Conservation (phyloP, 306 rosid genomes). For the Begonia masoniana region DNA sequence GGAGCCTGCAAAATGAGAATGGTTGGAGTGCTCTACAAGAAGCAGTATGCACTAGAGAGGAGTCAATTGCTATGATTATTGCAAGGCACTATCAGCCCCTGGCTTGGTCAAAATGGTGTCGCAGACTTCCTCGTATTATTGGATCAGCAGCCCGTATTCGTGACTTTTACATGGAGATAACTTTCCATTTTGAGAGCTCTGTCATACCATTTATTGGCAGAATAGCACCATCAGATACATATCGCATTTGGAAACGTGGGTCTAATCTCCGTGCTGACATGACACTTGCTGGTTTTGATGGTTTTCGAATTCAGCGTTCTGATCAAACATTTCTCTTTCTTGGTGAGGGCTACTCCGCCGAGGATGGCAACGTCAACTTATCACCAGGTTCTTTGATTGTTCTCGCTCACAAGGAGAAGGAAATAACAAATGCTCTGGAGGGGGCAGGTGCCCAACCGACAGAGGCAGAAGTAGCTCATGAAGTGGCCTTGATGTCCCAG, state of each 20-base stretch:
- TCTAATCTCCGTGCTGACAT: slow-evolving; percentile 97
- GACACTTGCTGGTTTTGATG: slow-evolving; percentile 99
- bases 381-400: slow-evolving; percentile 87
- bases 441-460: slow-evolving; percentile 95
- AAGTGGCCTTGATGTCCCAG: slow-evolving; percentile 91
- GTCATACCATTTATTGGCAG: slow-evolving; percentile 96
- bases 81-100: slow-evolving; percentile 84
- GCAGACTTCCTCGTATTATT: slow-evolving; percentile 90
- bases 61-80: slow-evolving; percentile 80
- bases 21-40: slow-evolving; percentile 99
- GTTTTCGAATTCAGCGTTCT: slow-evolving; percentile 86
- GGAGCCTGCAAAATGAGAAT: slow-evolving; percentile 92
- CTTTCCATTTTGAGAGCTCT: slow-evolving; percentile 96
- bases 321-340: slow-evolving; percentile 96
- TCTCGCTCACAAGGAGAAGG: slow-evolving; percentile 94
- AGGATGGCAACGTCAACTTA: slow-evolving; percentile 55
- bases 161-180: slow-evolving; percentile 97
- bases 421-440: slow-evolving; percentile 92
- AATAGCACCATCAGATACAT: slow-evolving; percentile 95
- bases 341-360: slow-evolving; percentile 85
- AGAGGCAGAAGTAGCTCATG: slow-evolving; percentile 90
- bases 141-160: slow-evolving; percentile 88
- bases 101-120: slow-evolving; percentile 99
- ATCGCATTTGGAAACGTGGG: slow-evolving; percentile 98
- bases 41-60: slow-evolving; percentile 91